phyloP scores from a whole-genome alignment of 2,329 filamentous ascomycete species.

The Tolypocladium endophyticum region DNA sequence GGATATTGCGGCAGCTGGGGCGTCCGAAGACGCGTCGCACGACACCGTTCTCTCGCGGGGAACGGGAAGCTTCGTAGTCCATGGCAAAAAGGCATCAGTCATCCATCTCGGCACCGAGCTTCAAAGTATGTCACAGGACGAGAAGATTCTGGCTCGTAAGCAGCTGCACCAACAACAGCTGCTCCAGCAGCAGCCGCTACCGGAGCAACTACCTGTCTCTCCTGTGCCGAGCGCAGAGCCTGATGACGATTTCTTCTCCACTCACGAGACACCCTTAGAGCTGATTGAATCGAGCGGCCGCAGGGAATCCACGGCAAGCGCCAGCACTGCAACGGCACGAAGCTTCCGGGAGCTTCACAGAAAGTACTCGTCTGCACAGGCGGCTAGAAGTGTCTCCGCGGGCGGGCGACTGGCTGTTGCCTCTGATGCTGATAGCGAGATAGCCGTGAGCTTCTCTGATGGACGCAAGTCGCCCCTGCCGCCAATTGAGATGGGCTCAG shows the following conservation, averaged over 20 bases:
- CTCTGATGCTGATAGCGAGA: conserved; percentile 50
- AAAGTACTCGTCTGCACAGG: conserved; percentile 45
- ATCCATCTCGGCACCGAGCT: conserved; percentile 94
- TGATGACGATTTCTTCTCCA: conserved; percentile 42
- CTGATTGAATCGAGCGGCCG: conserved; percentile 35
- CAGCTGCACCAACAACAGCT: conserved; percentile 9
- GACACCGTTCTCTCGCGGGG: conserved; percentile 66
- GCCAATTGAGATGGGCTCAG: conserved; percentile 28
- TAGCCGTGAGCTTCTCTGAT: conserved; percentile 49
- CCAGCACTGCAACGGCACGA: conserved; percentile 55
- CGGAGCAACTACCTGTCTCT: conserved; percentile 25
- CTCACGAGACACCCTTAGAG: conserved; percentile 33
- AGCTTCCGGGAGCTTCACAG: conserved; percentile 54
- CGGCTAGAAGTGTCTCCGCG: conserved; percentile 28
- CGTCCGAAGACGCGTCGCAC: conserved; percentile 29
- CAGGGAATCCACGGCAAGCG: conserved; percentile 52
- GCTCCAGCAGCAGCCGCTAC: conserved; percentile 19
- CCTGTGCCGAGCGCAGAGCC: conserved; percentile 21
- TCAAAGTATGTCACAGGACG: conserved; percentile 64
- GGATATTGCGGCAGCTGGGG: conserved; percentile 30
- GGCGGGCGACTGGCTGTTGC: conserved; percentile 34
- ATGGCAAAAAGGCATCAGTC: conserved; percentile 95
- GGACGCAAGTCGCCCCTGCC: conserved; percentile 45
- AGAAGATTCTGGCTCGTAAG: conserved; percentile 57
- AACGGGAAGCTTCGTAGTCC: conserved; percentile 85